A percentile compares a stretch with the other conserved stretches of the same genome.
Evolutionary conservation across 331 rosid species (phyloP).

Genomic region (Acacia pycnantha): DNA sequence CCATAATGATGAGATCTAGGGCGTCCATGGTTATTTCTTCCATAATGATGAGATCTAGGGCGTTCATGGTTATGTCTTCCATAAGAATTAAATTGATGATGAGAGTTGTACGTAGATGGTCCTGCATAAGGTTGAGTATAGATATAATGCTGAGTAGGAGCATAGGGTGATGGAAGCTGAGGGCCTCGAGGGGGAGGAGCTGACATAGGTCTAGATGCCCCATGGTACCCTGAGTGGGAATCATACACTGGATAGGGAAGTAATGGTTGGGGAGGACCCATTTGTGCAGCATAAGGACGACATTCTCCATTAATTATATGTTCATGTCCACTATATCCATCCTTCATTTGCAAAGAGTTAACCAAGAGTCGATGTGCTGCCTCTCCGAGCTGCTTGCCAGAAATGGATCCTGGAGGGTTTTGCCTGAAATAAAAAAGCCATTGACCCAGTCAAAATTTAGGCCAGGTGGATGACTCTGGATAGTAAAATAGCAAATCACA

Average conservation of each 20-base stretch:
- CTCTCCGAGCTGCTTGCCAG: constrained; percentile 74
- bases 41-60: constrained; percentile 47
- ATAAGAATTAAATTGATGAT: constrained; percentile 38
- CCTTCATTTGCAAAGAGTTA: constrained; percentile 62
- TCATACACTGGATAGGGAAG: constrained; percentile 39
- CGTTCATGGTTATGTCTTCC: constrained; percentile 46
- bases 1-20: constrained; percentile 48
- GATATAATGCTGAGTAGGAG: constrained; percentile 33
- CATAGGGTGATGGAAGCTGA: constrained; percentile 31
- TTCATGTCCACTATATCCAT: constrained; percentile 38
- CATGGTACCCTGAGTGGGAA: constrained; percentile 35
- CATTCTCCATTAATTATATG: constrained; percentile 38
- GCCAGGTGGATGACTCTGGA: not conserved
- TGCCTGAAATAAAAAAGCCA: constrained; percentile 48
- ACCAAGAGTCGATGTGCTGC: constrained; percentile 73
- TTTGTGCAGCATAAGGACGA: constrained; percentile 35
- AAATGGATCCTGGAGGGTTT: constrained; percentile 56
- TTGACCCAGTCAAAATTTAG: constrained; percentile 8
- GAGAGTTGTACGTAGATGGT: constrained; percentile 19
- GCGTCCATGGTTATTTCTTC: constrained; percentile 45
- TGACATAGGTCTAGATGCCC: constrained; percentile 36
- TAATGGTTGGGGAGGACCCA: constrained; percentile 33
- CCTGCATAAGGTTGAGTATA: constrained; percentile 36
- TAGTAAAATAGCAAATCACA: constrained; percentile 7
- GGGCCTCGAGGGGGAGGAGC: constrained; percentile 37